Evolutionary conservation across 306 rosid genomes (phyloP).

Genomic region (Albizia julibrissin): DNA sequence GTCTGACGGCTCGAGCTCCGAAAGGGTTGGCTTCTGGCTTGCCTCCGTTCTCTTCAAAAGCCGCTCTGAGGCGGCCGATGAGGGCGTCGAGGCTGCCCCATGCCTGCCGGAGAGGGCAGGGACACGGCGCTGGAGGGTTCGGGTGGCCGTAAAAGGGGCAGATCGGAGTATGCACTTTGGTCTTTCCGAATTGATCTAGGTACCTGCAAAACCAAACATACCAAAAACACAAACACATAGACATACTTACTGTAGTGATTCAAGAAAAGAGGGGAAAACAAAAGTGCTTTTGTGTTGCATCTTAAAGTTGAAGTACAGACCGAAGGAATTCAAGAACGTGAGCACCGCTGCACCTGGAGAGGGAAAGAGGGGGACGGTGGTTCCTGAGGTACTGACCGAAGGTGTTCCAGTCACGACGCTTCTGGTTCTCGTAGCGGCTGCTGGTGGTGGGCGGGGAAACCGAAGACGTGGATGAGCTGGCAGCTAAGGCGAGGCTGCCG

Average conservation of each 20-base stretch:
- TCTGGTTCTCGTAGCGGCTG: slow-evolving; percentile 97
- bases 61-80: slow-evolving; percentile 90
- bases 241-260: background rate
- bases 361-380: slow-evolving; percentile 92
- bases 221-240: background rate
- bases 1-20: slow-evolving; percentile 94
- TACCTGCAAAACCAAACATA: slow-evolving; percentile 41
- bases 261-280: background rate
- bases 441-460: slow-evolving; percentile 33
- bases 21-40: slow-evolving; percentile 93
- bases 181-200: slow-evolving; percentile 95
- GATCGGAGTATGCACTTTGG: slow-evolving; percentile 90
- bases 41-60: slow-evolving; percentile 97
- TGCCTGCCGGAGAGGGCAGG: slow-evolving; percentile 95
- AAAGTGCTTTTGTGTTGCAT: background rate
- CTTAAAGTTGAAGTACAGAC: background rate
- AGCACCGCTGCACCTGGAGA: slow-evolving; percentile 94
- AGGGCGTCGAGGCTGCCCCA: slow-evolving; percentile 99
- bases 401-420: slow-evolving; percentile 98
- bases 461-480: slow-evolving; percentile 53
- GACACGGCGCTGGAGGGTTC: slow-evolving; percentile 96
- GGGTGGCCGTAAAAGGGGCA: slow-evolving; percentile 97
- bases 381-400: slow-evolving; percentile 93
- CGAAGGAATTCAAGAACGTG: slow-evolving; percentile 71
- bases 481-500: slow-evolving; percentile 29